These are phyloP conservation scores for Nemania sp. DNA, from an alignment of 2,329 filamentous ascomycete species.

Conservation along the genomic window DNA sequence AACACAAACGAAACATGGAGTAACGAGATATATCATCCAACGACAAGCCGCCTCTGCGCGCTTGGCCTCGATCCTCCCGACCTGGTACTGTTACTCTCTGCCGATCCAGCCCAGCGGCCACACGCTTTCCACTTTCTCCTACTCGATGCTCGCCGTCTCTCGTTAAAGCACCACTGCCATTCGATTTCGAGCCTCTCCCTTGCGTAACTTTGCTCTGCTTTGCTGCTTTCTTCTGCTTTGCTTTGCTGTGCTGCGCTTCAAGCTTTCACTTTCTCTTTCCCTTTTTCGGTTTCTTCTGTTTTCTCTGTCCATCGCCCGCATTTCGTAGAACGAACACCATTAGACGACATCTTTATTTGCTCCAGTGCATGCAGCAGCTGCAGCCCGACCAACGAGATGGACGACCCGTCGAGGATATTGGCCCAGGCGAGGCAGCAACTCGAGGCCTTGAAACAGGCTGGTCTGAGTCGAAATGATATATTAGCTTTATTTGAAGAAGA, in stretches of 20 bases:
- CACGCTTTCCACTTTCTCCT: conserved; percentile 14
- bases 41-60: conserved; percentile 33
- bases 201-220: too few relatives aligned
- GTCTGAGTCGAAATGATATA: conserved; percentile 38
- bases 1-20: conserved; percentile 22
- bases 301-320: background rate
- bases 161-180: conserved; percentile 11
- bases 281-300: background rate
- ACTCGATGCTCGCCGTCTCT: conserved; percentile 20
- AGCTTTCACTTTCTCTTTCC: background rate
- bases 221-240: background rate
- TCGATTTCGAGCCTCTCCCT: background rate
- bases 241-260: background rate
- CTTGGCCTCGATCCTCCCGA: conserved; percentile 28
- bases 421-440: conserved; percentile 40
- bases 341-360: background rate
- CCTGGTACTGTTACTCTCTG: conserved; percentile 14
- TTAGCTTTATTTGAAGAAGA: conserved; percentile 38
- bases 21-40: conserved; percentile 33
- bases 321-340: conserved; percentile 4
- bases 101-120: conserved; percentile 12
- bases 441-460: conserved; percentile 41
- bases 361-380: conserved; percentile 4
- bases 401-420: conserved; percentile 39
- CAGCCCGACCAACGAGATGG: conserved; percentile 29